A percentile compares a stretch with the other conserved stretches of the same genome.
These are phyloP conservation scores for Rusavskia elegans DNA, from an alignment of 495 filamentous ascomycete species.

Conservation along the genomic window DNA sequence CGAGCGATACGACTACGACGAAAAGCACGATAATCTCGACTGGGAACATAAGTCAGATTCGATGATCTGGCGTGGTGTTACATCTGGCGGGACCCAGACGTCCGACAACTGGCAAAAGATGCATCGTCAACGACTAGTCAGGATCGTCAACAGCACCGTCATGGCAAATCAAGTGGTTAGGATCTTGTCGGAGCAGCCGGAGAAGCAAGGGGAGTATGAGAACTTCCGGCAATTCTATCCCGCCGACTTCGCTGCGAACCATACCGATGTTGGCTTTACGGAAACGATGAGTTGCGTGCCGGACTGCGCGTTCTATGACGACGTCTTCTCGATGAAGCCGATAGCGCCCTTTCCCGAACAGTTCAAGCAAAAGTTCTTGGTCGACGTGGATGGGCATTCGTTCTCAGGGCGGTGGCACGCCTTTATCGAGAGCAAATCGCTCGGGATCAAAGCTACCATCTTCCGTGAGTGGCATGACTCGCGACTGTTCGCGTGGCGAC, in stretches of 20 bases:
- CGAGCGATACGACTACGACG: slow-evolving; percentile 46
- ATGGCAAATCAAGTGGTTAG: slow-evolving; percentile 21
- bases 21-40: slow-evolving; percentile 18
- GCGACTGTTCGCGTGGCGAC: slow-evolving; percentile 51
- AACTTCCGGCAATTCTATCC: slow-evolving; percentile 19
- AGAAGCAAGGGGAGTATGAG: slow-evolving; percentile 13
- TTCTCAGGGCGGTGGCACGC: slow-evolving; percentile 58
- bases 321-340: slow-evolving; percentile 16
- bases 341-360: slow-evolving; percentile 26
- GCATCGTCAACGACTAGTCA: slow-evolving; percentile 59
- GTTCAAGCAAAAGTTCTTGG: slow-evolving; percentile 44
- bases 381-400: slow-evolving; percentile 58
- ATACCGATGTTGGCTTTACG: slow-evolving; percentile 29
- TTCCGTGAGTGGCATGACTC: slow-evolving; percentile 67
- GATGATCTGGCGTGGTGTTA: slow-evolving; percentile 55
- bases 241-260: slow-evolving; percentile 20
- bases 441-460: slow-evolving; percentile 58
- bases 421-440: slow-evolving; percentile 44
- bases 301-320: slow-evolving; percentile 26
- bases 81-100: slow-evolving; percentile 49
- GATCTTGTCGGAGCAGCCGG: slow-evolving; percentile 15
- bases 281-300: slow-evolving; percentile 25
- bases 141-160: slow-evolving; percentile 49
- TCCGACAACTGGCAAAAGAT: slow-evolving; percentile 49
- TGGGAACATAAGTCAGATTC: slow-evolving; percentile 41